phyloP scores from a whole-genome alignment of 345 rosid genomes.

The Citrus inodora region DNA sequence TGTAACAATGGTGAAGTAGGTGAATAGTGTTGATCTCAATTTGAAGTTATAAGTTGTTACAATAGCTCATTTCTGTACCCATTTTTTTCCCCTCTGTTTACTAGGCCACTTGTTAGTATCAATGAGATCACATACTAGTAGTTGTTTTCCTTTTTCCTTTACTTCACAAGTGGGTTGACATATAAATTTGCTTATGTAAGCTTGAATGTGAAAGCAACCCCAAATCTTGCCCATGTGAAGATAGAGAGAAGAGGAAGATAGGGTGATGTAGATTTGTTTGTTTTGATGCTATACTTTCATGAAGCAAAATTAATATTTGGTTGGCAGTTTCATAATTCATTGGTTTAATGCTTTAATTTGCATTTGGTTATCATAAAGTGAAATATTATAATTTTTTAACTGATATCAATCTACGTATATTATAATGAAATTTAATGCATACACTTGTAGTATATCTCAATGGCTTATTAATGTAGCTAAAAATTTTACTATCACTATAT shows the following conservation, averaged over 20 bases:
- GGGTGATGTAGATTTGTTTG: not conserved
- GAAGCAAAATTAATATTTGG: not conserved
- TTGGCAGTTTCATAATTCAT: too few relatives aligned
- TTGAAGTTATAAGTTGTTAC: constrained; percentile 32
- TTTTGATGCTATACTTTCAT: not conserved
- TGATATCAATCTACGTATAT: too few relatives aligned
- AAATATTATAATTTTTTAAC: too few relatives aligned
- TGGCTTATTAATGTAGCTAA: too few relatives aligned
- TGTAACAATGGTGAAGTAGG: constrained; percentile 29
- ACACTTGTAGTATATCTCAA: too few relatives aligned
- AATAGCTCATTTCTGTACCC: not conserved
- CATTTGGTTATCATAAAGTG: too few relatives aligned
- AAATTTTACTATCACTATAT: too few relatives aligned
- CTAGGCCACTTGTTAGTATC: not conserved
- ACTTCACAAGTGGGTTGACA: not conserved
- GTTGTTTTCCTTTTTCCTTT: not conserved
- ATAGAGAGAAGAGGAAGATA: not conserved
- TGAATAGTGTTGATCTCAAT: constrained; percentile 49
- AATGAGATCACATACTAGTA: not conserved
- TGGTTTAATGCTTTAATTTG: too few relatives aligned
- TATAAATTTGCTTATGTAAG: constrained; percentile 10
- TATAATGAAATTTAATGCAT: too few relatives aligned
- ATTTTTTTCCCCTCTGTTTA: not conserved
- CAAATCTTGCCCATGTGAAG: constrained; percentile 15
- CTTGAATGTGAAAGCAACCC: not conserved